Evolutionary conservation across 2,329 filamentous ascomycete genomes (phyloP).

Genomic region (Zelopaecilomyces penicillatus): DNA sequence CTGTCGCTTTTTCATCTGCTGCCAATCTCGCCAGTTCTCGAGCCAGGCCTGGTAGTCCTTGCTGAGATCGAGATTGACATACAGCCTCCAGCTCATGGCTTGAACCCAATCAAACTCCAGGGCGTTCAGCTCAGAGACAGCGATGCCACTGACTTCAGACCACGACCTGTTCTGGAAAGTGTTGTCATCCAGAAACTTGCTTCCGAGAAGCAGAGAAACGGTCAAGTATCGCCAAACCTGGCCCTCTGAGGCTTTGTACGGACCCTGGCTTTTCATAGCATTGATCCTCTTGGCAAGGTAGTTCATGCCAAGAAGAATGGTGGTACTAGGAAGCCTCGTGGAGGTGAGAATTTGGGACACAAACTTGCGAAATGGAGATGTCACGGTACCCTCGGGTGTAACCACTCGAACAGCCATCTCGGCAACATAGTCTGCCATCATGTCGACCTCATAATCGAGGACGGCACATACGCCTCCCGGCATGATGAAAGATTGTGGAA

Average conservation of each 20-base stretch:
- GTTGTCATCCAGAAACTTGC: conserved; percentile 95
- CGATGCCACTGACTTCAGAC: conserved; percentile 89
- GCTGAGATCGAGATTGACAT: conserved; percentile 72
- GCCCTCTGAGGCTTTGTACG: conserved; percentile 53
- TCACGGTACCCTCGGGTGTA: conserved; percentile 44
- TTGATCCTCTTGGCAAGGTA: conserved; percentile 80
- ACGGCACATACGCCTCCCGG: conserved; percentile 83
- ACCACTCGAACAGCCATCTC: conserved; percentile 67
- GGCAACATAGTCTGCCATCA: conserved; percentile 91
- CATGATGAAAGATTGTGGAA: conserved; percentile 39
- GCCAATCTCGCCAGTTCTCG: conserved; percentile 51
- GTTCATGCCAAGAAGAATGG: conserved; percentile 82
- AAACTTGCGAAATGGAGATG: conserved; percentile 79
- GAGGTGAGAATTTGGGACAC: conserved; percentile 85
- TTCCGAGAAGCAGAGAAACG: conserved; percentile 74
- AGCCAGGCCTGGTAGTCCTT: conserved; percentile 61
- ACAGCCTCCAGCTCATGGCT: conserved; percentile 75
- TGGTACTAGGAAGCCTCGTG: conserved; percentile 81
- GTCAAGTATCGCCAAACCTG: conserved; percentile 85
- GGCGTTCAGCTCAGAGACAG: conserved; percentile 72
- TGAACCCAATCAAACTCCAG: conserved; percentile 84
- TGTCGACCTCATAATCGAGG: conserved; percentile 92
- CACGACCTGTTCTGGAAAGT: conserved; percentile 96
- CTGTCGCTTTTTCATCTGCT: conserved; percentile 45
- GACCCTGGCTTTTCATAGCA: conserved; percentile 50